Base-by-base conservation (phyloP, 192 early-diverging fungal species). In the Rhizophagus sp. region DNA sequence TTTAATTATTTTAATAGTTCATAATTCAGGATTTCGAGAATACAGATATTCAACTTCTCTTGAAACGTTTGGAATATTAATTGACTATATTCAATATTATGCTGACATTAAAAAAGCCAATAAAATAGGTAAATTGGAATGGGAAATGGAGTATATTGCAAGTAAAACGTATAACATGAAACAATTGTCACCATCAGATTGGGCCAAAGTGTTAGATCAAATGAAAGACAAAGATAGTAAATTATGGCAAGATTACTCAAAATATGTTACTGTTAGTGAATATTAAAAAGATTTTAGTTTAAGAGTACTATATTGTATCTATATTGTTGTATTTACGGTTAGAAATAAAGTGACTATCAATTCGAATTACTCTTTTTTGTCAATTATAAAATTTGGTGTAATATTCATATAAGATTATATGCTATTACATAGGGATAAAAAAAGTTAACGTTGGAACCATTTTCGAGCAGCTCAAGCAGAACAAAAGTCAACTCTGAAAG, bases 51-150 rank as follows among this genome's bases (percentile, higher is more conserved):
- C 83, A 13, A 83, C 79, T 12, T 24, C 49, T 57, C 33, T 13
- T 79, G 61, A 47, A 24, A 24, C 2, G 30, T 75, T 80, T 78
- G 85, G 85, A 19, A 66, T 19, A 7, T 52, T 86, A 17, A 25
- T 75, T 7, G 81, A 81, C 11, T 86, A 86, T 30, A 47, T 47
- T 19, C 85, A 86, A 71, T 86, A 79, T 47, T 84, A 57, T 68
- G 44, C 76, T 3, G 81, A 86, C 27, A 24, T 84, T 5, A 79
- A 79, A 1, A 34, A 75, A 52, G 81, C 66, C 10, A 72, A 80
- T 74, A 57, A 57, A 0, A 25, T 73, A 15, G 25, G 75, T 12
- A 50, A 62, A 61, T 6, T 81, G 2, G 76, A 77, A 70, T 86
- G 81, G 44, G 27, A 80, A 24, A n/a, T 84, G 12, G 83, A 84